These are phyloP conservation scores for Sisymbrium irio DNA, from an alignment of 345 rosid species.

Conservation along the genomic window DNA sequence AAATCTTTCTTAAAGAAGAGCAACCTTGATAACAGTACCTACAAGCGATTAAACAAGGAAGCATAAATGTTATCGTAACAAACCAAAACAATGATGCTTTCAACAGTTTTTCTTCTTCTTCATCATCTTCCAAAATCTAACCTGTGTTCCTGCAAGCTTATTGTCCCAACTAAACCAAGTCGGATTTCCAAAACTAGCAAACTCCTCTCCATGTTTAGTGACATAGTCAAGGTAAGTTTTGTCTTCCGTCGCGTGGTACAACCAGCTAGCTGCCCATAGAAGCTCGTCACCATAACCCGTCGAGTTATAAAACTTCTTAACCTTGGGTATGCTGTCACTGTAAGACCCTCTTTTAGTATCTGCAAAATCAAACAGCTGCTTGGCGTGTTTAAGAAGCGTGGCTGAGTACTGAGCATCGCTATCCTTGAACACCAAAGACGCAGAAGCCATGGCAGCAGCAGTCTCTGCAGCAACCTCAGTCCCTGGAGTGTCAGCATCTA, in stretches of 20 bases:
- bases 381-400: conserved; percentile 75
- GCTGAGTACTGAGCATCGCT: conserved; percentile 60
- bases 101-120: not conserved
- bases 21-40: conserved; percentile 84
- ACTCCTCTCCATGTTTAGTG: conserved; percentile 57
- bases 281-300: conserved; percentile 93
- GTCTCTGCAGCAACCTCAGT: conserved; percentile 97
- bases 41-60: conserved; percentile 10
- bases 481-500: conserved; percentile 69
- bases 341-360: conserved; percentile 63
- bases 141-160: conserved; percentile 95
- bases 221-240: conserved; percentile 69
- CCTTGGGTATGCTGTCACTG: conserved; percentile 64
- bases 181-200: conserved; percentile 77
- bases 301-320: conserved; percentile 69
- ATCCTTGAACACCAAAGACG: conserved; percentile 83
- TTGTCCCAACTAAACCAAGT: conserved; percentile 99
- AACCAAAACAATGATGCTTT: not conserved
- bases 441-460: conserved; percentile 97
- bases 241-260: conserved; percentile 86
- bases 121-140: conserved; percentile 33
- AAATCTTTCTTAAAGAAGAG: conserved; percentile 68
- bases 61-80: not conserved
- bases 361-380: conserved; percentile 79
- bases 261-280: conserved; percentile 97